phyloP scores from a whole-genome alignment of 345 rosid species.

The Gossypium bickii region DNA sequence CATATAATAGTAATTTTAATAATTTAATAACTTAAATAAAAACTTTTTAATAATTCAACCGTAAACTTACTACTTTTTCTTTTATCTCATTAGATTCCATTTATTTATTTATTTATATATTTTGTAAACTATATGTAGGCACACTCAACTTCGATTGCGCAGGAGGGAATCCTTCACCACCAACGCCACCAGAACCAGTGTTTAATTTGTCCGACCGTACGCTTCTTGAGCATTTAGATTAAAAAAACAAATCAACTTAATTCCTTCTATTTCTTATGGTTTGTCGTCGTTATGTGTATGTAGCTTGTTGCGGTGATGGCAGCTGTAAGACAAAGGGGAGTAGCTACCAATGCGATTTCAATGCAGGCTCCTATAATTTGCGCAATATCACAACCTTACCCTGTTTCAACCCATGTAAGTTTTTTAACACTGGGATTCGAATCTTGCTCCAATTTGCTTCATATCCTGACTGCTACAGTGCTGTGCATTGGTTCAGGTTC shows the following conservation, averaged over 20 bases:
- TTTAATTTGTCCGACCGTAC: constrained; percentile 13
- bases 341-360: neutral
- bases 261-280: neutral
- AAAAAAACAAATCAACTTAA: neutral
- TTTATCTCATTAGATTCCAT: neutral
- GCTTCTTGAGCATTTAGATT: neutral
- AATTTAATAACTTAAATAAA: too few species aligned
- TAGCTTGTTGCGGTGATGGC: constrained; percentile 18
- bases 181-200: neutral
- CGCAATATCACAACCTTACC: neutral
- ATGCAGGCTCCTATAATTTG: neutral
- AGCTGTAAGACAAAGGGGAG: constrained; percentile 7
- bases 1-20: too few species aligned
- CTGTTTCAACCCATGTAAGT: constrained; percentile 13
- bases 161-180: neutral
- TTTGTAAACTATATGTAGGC: neutral
- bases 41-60: too few species aligned
- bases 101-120: neutral
- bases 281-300: neutral
- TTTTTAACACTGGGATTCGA: neutral
- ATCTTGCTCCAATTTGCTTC: neutral
- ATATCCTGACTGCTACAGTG: too few species aligned
- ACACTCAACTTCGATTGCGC: constrained; percentile 4
- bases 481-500: constrained; percentile 5
- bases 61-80: too few species aligned